Evolutionary conservation across 2,329 filamentous ascomycete species (phyloP).

Genomic region (Hymenoscyphus infarciens): DNA sequence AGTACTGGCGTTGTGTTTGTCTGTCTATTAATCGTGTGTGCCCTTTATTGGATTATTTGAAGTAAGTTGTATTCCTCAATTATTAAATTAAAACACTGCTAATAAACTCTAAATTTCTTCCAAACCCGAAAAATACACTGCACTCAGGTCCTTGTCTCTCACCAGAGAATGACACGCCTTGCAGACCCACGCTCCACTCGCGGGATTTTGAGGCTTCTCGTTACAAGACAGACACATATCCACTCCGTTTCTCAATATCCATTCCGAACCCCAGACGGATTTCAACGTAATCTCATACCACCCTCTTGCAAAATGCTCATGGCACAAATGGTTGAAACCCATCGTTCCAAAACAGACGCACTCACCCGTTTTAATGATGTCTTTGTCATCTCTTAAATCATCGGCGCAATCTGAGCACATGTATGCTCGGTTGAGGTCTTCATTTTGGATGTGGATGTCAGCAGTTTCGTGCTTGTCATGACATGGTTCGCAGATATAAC

Average conservation of each 20-base stretch:
- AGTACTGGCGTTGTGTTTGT: too few relatives aligned
- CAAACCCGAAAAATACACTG: background rate
- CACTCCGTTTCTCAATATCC: background rate
- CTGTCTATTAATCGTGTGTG: too few relatives aligned
- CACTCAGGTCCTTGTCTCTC: background rate
- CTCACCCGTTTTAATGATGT: background rate
- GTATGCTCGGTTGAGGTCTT: background rate
- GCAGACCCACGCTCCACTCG: background rate
- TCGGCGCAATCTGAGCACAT: background rate
- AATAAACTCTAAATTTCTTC: background rate
- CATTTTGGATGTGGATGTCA: background rate
- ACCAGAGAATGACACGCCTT: background rate
- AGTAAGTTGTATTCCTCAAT: too few relatives aligned
- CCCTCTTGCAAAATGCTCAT: background rate
- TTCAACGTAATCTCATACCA: background rate
- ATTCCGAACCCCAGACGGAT: background rate
- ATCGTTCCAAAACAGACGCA: background rate
- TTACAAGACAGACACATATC: background rate
- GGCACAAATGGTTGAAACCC: background rate
- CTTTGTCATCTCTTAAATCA: background rate
- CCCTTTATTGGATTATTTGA: too few relatives aligned
- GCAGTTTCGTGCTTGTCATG: background rate
- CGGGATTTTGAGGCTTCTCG: background rate
- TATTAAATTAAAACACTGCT: too few relatives aligned
- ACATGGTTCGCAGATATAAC: background rate